Base-by-base conservation (phyloP, 306 rosid species). In the Quillaja saponaria region DNA sequence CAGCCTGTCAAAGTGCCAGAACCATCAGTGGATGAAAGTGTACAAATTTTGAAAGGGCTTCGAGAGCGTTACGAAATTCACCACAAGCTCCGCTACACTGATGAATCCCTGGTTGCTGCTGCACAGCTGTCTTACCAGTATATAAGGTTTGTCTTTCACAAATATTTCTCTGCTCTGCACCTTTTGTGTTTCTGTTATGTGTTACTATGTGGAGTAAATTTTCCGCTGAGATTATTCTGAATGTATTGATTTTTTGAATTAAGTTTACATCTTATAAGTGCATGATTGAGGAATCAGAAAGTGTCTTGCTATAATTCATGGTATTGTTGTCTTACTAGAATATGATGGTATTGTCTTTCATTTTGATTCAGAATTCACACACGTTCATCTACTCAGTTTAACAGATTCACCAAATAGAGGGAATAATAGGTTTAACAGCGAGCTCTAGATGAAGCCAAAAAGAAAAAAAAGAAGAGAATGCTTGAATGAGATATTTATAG, bases 1-100 rank as follows among this genome's bases (percentile, higher is more conserved):
- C 98, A 91, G 70, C 98, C 98, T 1, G 98, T 88, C 54, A 91
- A 77, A 76, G 96, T 91, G 53, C 98, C 96, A 4, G 98, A 91
- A 63, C 98, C 98, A 58, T 61, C 92, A 19, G 98, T 91, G 21
- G 88, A 84, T 37, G 98, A 91, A 79, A 82, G 95, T 60, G 88
- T 91, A 52, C 92, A 71, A 49, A 91, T 91, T 69, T 45, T 88
- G 75, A 84, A 82, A 78, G 98, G 98, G 11, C 96, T 91, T 40
- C 76, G 98, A 48, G 98, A 88, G 58, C 95, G 96, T 0, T 91
- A 91, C 64, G 98, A 91, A 78, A 82, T 88, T 71, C 98, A 91
- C 67, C 96, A 91, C 86, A 91, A 91, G 78, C 98, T 91, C 67
- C 92, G 90, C 10, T 91, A 91, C 57, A 88, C 96, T 0, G 98